A percentile compares a stretch with the other conserved stretches of the same genome.
phyloP scores from a whole-genome alignment of 495 filamentous ascomycete genomes.

The Penicillium pulvis region DNA sequence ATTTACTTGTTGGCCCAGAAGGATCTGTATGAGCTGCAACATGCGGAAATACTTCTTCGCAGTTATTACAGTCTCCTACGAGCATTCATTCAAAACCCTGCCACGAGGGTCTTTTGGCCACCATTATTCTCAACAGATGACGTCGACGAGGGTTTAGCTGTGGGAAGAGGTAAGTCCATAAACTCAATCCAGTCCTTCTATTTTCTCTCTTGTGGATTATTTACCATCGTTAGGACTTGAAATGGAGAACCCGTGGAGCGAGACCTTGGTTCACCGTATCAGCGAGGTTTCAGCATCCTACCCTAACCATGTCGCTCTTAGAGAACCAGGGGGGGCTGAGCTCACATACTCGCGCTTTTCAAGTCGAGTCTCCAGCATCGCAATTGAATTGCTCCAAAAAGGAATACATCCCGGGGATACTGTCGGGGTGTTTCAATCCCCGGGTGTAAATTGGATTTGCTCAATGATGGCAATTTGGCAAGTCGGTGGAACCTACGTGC shows the following conservation, averaged over 20 bases:
- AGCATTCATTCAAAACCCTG: slow-evolving; percentile 25
- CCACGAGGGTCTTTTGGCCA: slow-evolving; percentile 24
- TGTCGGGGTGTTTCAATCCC: slow-evolving; percentile 24
- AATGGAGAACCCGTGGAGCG: slow-evolving; percentile 28
- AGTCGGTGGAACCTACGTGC: slow-evolving; percentile 52
- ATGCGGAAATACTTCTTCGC: slow-evolving; percentile 28
- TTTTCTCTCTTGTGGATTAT: background rate
- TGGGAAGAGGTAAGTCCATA: slow-evolving; percentile 19
- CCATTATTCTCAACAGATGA: slow-evolving; percentile 12
- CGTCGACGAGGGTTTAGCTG: slow-evolving; percentile 12
- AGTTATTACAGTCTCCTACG: slow-evolving; percentile 33
- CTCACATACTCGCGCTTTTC: slow-evolving; percentile 22
- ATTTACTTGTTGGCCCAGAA: slow-evolving; percentile 23
- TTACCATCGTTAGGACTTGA: slow-evolving; percentile 21
- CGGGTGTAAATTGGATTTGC: slow-evolving; percentile 45
- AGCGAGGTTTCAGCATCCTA: slow-evolving; percentile 25
- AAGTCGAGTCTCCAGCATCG: slow-evolving; percentile 13
- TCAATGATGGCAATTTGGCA: slow-evolving; percentile 54
- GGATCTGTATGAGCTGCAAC: slow-evolving; percentile 26
- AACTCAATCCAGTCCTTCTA: too few species aligned
- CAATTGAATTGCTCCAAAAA: slow-evolving; percentile 16
- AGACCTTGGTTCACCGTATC: slow-evolving; percentile 38
- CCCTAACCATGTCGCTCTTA: slow-evolving; percentile 15
- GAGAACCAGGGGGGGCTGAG: slow-evolving; percentile 5
- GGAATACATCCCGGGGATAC: slow-evolving; percentile 26